These are phyloP conservation scores for Coprinellus aureogranulatus DNA, from an alignment of 768 basidiomycete genomes.

Conservation along the genomic window DNA sequence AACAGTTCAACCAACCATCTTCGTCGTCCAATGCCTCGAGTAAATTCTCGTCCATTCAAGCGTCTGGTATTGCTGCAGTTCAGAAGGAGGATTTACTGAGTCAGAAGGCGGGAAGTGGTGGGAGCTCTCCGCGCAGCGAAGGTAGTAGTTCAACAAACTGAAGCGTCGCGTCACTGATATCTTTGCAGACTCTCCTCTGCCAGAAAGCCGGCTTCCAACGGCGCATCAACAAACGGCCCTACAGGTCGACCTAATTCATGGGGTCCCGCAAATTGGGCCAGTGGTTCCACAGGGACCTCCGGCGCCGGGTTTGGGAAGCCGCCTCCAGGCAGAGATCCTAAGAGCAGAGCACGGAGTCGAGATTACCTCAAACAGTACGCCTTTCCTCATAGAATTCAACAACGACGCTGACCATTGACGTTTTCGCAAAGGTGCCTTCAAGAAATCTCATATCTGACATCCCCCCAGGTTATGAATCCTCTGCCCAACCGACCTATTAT, in stretches of 20 bases:
- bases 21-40: slow-evolving; percentile 59
- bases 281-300: slow-evolving; percentile 42
- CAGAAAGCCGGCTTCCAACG: slow-evolving; percentile 69
- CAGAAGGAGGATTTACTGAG: slow-evolving; percentile 72
- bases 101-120: slow-evolving; percentile 76
- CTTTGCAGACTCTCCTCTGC: slow-evolving; percentile 65
- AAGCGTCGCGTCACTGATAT: not conserved
- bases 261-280: slow-evolving; percentile 49
- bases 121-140: slow-evolving; percentile 84
- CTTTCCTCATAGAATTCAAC: not conserved
- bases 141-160: slow-evolving; percentile 40
- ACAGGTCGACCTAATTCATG: slow-evolving; percentile 56
- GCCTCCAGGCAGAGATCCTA: slow-evolving; percentile 86
- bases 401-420: not conserved
- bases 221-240: slow-evolving; percentile 43
- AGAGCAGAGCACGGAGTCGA: slow-evolving; percentile 88
- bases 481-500: slow-evolving; percentile 82
- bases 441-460: slow-evolving; percentile 97
- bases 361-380: slow-evolving; percentile 96
- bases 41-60: slow-evolving; percentile 64
- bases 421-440: slow-evolving; percentile 75
- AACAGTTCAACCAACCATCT: slow-evolving; percentile 67
- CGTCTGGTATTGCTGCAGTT: slow-evolving; percentile 43
- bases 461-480: slow-evolving; percentile 96
- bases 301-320: slow-evolving; percentile 64